These are phyloP conservation scores for Carex cristatella DNA, from an alignment of 176 grass and related monocot genomes.

Conservation along the genomic window DNA sequence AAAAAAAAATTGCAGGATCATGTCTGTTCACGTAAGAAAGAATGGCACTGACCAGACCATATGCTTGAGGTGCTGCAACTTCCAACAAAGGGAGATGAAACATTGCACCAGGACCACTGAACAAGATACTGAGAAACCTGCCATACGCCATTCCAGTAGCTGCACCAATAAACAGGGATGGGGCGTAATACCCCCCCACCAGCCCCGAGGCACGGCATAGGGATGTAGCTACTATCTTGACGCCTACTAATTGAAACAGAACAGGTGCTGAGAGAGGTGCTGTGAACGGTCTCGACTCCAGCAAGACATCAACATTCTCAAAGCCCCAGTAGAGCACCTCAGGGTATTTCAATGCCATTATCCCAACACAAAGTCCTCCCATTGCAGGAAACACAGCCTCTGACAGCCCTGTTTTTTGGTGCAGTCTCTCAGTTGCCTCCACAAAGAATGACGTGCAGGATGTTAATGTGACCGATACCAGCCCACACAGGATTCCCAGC, in stretches of 20 bases:
- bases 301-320: slow-evolving; percentile 84
- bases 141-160: slow-evolving; percentile 97
- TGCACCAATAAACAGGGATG: slow-evolving; percentile 93
- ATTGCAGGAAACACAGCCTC: slow-evolving; percentile 64
- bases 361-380: slow-evolving; percentile 75
- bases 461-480: slow-evolving; percentile 66
- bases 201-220: slow-evolving; percentile 81
- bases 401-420: slow-evolving; percentile 49
- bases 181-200: slow-evolving; percentile 93
- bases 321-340: slow-evolving; percentile 95
- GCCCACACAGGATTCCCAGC: slow-evolving; percentile 75
- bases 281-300: slow-evolving; percentile 84
- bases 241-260: slow-evolving; percentile 75
- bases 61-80: slow-evolving; percentile 94
- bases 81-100: slow-evolving; percentile 61
- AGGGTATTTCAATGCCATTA: slow-evolving; percentile 80
- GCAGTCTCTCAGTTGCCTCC: slow-evolving; percentile 46
- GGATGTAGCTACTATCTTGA: slow-evolving; percentile 76
- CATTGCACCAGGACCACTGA: slow-evolving; percentile 52
- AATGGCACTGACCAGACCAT: slow-evolving; percentile 68
- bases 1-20: background rate
- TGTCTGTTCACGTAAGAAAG: background rate
- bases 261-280: slow-evolving; percentile 50
- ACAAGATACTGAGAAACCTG: slow-evolving; percentile 55
- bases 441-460: slow-evolving; percentile 62